These are phyloP conservation scores for Hyaloraphidium curvatum DNA, from an alignment of 192 early-diverging fungal species.

Conservation along the genomic window DNA sequence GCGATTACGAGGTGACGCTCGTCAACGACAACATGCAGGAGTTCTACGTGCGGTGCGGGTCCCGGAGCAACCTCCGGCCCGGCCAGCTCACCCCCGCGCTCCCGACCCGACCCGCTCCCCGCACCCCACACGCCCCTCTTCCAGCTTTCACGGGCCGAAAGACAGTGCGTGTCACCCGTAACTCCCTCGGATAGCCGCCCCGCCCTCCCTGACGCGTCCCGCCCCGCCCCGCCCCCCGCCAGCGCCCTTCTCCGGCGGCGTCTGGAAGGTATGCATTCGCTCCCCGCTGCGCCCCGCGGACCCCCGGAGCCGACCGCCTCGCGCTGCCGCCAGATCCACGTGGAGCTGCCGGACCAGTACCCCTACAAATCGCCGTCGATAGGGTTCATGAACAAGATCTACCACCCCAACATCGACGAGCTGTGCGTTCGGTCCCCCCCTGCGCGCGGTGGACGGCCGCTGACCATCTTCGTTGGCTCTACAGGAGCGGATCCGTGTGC, in stretches of 20 bases:
- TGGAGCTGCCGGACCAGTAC: conserved; percentile 97
- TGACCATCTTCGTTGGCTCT: neutral
- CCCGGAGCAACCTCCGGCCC: neutral
- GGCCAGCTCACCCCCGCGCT: neutral
- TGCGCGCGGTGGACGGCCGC: neutral
- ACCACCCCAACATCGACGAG: conserved; percentile 99
- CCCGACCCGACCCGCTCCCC: too few relatives aligned
- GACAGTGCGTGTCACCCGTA: conserved; percentile 50
- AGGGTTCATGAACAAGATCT: conserved; percentile 98
- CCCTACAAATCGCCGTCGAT: conserved; percentile 98
- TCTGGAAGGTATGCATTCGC: too few relatives aligned
- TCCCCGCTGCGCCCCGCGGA: too few relatives aligned
- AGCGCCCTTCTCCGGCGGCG: conserved; percentile 85
- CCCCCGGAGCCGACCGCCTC: conserved; percentile 66
- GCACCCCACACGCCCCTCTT: too few relatives aligned
- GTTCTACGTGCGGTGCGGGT: conserved; percentile 7
- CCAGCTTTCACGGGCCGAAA: conserved; percentile 78
- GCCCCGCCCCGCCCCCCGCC: neutral
- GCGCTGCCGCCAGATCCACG: conserved; percentile 93
- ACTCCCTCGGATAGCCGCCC: neutral
- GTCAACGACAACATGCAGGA: conserved; percentile 97
- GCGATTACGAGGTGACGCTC: conserved; percentile 95
- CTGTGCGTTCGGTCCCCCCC: conserved; percentile 28
- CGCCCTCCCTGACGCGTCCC: neutral
- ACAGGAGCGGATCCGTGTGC: conserved; percentile 90